These are phyloP conservation scores for Diaporthe sp. DNA, from an alignment of 2,329 filamentous ascomycete genomes.

Conservation along the genomic window DNA sequence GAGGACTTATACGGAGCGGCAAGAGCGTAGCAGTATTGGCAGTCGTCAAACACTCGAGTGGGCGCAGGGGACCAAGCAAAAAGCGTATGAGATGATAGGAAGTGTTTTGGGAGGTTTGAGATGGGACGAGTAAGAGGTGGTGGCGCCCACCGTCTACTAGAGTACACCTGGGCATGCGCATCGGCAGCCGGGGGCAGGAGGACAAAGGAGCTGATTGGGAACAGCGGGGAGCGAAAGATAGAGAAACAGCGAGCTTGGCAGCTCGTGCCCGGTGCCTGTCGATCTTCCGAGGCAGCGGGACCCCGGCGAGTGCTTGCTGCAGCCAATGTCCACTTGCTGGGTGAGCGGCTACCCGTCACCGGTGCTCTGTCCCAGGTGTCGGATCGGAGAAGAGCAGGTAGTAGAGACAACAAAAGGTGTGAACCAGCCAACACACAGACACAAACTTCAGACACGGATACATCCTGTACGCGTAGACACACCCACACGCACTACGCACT, in stretches of 20 bases:
- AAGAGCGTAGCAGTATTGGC: background rate
- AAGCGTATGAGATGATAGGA: constrained; percentile 19
- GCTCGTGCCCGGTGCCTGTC: constrained; percentile 16
- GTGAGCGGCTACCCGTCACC: background rate
- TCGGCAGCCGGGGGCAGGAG: background rate
- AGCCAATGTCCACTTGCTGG: background rate
- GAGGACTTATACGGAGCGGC: constrained; percentile 12
- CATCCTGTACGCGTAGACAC: background rate
- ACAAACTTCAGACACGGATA: background rate
- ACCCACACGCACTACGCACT: too few relatives aligned
- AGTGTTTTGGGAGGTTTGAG: constrained; percentile 27
- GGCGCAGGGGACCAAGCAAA: background rate
- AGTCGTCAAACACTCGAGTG: background rate
- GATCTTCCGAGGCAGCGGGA: constrained; percentile 11
- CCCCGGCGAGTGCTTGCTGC: constrained; percentile 7
- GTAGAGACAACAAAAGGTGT: too few relatives aligned
- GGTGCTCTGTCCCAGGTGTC: background rate
- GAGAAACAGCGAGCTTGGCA: background rate
- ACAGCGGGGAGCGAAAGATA: background rate
- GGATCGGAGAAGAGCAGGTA: background rate
- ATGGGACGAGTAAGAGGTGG: background rate
- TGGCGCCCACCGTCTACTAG: too few relatives aligned
- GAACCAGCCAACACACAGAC: background rate
- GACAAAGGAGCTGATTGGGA: background rate
- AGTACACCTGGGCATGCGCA: constrained; percentile 2